Evolutionary conservation across 192 early-diverging fungal species (phyloP).

Genomic region (Coemansia asiatica): DNA sequence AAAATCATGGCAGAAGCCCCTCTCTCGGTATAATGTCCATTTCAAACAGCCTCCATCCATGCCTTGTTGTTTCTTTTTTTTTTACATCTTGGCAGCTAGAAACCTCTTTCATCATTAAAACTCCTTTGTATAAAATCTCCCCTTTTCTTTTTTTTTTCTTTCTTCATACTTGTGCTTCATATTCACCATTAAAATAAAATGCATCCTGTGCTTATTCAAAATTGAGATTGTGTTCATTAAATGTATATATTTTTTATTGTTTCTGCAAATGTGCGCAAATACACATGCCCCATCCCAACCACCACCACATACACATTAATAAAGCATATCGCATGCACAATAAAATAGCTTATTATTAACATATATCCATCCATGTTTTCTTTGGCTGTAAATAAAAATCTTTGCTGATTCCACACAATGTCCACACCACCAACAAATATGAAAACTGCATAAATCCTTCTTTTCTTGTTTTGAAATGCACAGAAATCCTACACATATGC

Average conservation of each 20-base stretch:
- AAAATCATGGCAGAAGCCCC: too few relatives aligned
- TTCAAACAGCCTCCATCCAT: too few relatives aligned
- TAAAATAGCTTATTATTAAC: background rate
- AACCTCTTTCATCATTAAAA: background rate
- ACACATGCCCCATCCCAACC: background rate
- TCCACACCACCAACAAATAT: background rate
- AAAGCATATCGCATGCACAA: background rate
- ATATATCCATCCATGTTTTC: background rate
- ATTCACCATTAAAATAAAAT: background rate
- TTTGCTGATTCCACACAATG: background rate
- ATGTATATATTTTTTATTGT: background rate
- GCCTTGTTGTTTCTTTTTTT: too few relatives aligned
- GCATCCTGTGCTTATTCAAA: background rate
- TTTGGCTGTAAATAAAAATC: background rate
- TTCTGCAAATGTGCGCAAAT: background rate
- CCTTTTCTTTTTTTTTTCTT: background rate
- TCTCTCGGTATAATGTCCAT: too few relatives aligned
- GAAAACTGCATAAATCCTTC: background rate
- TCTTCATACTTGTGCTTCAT: background rate
- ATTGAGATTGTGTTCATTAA: background rate
- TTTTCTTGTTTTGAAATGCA: background rate
- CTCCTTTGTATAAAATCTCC: background rate
- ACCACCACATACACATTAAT: background rate
- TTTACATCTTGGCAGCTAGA: background rate
- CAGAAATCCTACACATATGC: background rate